Base-by-base conservation (phyloP, 2,329 filamentous ascomycete genomes). In the Escovopsis sp. region DNA sequence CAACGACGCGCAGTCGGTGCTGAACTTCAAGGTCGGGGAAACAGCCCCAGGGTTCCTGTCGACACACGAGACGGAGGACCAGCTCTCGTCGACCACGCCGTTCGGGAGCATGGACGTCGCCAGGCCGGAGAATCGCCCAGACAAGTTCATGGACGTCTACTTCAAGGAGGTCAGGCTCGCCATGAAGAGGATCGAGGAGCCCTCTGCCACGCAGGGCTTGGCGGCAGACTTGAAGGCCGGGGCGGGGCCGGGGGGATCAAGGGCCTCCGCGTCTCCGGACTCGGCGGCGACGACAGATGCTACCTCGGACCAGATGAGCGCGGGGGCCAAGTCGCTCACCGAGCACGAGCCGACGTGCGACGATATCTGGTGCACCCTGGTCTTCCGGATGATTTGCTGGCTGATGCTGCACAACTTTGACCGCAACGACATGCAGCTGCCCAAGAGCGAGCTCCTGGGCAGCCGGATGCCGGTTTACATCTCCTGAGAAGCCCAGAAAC, bases 371-470 rank as follows among this genome's bases (percentile, higher is more conserved):
- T 70, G 69, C 48, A 68, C 66, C 7, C 56, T 76, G 15, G 62
- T 75, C 4, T 71, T 75, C 47, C 59, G 72, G 26, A 76, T 75
- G 72, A 60, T 75, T 23, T 75, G 71, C 52, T 75, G 72, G 73
- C 55, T 75, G 41, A 62, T 70, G 56, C 55, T 76, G 46, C 72
- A 77, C 49, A 70, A 76, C 49, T 75, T 76, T 41, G 61, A 73
- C 53, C 70, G 69, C 51, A 61, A 65, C 45, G 73, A 76, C 43
- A 59, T 69, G 9, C 70, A 74, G 53, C 54, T 70, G 3, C 58
- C 66, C 37, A 72, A 73, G 54, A 70, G 68, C 45, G 70, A 75
- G 55, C 55, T 75, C 4, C 50, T 68, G 32, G 72, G 70, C 2
- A 75, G 67, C 48, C 64, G 73, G 4, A 63, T 76, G 61, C 71